Evolutionary conservation across 768 basidiomycete genomes (phyloP).

Genomic region (Steccherinum ochraceum): DNA sequence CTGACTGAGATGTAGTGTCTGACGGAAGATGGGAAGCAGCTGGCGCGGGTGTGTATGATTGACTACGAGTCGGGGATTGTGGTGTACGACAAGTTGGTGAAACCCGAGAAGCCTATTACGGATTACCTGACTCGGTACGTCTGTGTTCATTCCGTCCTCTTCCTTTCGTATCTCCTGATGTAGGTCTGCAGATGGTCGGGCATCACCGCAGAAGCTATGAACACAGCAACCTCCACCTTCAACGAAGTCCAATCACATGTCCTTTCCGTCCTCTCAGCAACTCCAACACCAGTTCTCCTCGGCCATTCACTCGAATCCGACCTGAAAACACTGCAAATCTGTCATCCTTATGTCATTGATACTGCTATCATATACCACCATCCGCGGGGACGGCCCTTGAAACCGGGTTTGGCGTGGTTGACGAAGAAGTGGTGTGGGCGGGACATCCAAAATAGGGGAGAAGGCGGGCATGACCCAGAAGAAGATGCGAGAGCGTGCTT

Average conservation of each 20-base stretch:
- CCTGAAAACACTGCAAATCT: slow-evolving; percentile 78
- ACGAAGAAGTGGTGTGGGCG: slow-evolving; percentile 88
- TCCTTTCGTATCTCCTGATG: background rate
- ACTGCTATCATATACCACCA: slow-evolving; percentile 89
- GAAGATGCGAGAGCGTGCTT: slow-evolving; percentile 90
- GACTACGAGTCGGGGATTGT: slow-evolving; percentile 68
- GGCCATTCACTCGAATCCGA: slow-evolving; percentile 97
- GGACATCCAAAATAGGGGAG: slow-evolving; percentile 82
- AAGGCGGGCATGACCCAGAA: slow-evolving; percentile 89
- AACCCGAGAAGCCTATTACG: slow-evolving; percentile 73
- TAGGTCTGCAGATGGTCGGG: slow-evolving; percentile 72
- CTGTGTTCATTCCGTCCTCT: background rate
- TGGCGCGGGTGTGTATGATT: slow-evolving; percentile 80
- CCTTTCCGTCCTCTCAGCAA: slow-evolving; percentile 50
- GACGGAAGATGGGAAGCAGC: slow-evolving; percentile 85
- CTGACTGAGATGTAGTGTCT: slow-evolving; percentile 51
- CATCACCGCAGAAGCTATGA: slow-evolving; percentile 73
- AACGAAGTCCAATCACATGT: slow-evolving; percentile 71
- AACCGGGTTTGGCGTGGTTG: slow-evolving; percentile 96
- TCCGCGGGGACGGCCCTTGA: slow-evolving; percentile 87
- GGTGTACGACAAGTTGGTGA: slow-evolving; percentile 86
- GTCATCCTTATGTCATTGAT: slow-evolving; percentile 85
- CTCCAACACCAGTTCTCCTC: slow-evolving; percentile 70
- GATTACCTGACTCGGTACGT: slow-evolving; percentile 88
- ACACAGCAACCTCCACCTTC: slow-evolving; percentile 69